A percentile compares a stretch with the other conserved stretches of the same genome.
These are phyloP conservation scores for Globisporangium paddicum DNA, from an alignment of 352 stramenopile genomes.

Conservation along the genomic window DNA sequence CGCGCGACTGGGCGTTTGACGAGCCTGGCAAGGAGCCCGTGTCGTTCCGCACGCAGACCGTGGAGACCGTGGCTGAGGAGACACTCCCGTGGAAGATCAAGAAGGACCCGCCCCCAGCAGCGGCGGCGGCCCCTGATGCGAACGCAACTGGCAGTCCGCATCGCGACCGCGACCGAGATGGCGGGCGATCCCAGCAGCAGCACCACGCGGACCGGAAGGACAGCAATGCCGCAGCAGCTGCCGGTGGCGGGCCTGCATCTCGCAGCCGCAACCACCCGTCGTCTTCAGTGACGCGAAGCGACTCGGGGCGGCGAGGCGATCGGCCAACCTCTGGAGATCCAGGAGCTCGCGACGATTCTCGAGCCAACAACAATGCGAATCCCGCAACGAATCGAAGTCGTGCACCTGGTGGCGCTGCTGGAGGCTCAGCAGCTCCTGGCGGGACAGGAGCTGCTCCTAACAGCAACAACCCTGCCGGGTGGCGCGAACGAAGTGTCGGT, in stretches of 20 bases:
- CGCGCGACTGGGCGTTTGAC: conserved; percentile 84
- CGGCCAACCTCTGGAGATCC: conserved; percentile 27
- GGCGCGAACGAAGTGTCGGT: conserved; percentile 40
- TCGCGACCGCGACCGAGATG: conserved; percentile 31
- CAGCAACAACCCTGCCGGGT: conserved; percentile 10
- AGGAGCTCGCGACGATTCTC: conserved; percentile 15
- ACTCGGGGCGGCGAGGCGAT: conserved; percentile 38
- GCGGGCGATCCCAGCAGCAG: conserved; percentile 16
- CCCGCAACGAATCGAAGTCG: conserved; percentile 4
- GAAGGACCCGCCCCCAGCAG: conserved; percentile 28
- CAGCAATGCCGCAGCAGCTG: conserved; percentile 7
- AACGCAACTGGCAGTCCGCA: conserved; percentile 24
- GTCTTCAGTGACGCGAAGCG: conserved; percentile 21
- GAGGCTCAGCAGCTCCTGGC: neutral
- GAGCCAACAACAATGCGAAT: conserved; percentile 6
- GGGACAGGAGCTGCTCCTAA: neutral
- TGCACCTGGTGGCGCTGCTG: neutral
- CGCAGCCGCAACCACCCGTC: conserved; percentile 49
- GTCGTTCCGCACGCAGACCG: conserved; percentile 79
- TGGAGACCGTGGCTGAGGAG: conserved; percentile 75
- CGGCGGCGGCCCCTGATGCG: conserved; percentile 9
- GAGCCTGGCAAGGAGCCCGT: conserved; percentile 84
- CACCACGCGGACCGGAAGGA: conserved; percentile 22
- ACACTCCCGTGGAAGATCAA: conserved; percentile 62
- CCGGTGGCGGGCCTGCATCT: conserved; percentile 3